phyloP scores from a whole-genome alignment of 2,329 filamentous ascomycete species.

The Cercospora canescens region DNA sequence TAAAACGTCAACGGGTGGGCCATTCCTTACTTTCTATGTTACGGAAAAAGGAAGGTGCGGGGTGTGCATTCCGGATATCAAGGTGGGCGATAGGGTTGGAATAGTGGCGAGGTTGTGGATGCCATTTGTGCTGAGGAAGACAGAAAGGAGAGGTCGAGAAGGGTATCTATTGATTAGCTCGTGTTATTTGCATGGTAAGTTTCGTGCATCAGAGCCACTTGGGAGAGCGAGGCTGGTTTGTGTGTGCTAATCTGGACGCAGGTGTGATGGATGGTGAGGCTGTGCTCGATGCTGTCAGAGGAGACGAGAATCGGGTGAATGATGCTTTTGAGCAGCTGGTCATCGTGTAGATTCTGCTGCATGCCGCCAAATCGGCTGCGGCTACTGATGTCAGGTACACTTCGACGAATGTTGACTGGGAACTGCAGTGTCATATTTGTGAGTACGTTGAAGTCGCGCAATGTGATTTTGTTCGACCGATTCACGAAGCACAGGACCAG shows the following conservation, averaged over 20 bases:
- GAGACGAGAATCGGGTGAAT: not conserved
- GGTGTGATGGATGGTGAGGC: conserved; percentile 7
- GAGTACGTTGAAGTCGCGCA: not conserved
- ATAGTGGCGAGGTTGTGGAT: conserved; percentile 1
- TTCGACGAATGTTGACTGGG: not conserved
- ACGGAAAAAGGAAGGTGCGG: conserved; percentile 5
- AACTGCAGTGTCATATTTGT: not conserved
- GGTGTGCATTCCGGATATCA: not conserved
- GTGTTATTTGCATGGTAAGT: conserved; percentile 11
- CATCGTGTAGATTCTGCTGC: not conserved
- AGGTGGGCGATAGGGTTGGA: conserved; percentile 2
- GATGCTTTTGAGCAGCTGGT: not conserved
- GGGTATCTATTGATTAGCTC: not conserved
- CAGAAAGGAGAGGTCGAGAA: not conserved
- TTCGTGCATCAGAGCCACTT: not conserved
- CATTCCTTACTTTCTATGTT: conserved; percentile 8
- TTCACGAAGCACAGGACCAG: not conserved
- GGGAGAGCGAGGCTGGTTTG: not conserved
- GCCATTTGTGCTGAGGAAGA: conserved; percentile 5
- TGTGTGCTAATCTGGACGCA: not conserved
- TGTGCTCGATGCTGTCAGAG: not conserved
- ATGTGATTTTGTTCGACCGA: no score
- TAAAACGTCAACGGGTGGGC: not conserved
- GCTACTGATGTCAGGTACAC: not conserved
- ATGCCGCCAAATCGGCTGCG: no score